These are phyloP conservation scores for Penicillium sp. DNA, from an alignment of 2,329 filamentous ascomycete genomes.

Conservation along the genomic window DNA sequence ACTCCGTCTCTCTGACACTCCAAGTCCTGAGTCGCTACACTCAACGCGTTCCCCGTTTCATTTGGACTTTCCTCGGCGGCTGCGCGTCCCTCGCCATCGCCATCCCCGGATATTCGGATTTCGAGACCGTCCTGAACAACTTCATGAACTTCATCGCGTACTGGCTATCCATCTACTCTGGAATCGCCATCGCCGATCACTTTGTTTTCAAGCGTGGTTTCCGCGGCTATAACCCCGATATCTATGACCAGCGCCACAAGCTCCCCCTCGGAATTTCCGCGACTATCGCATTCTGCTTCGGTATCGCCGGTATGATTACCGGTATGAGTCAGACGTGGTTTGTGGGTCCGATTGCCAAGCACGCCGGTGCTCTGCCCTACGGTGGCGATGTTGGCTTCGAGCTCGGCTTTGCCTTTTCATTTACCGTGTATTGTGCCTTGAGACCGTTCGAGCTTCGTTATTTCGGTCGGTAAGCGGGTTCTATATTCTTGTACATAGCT, in stretches of 20 bases:
- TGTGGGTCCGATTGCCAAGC: conserved; percentile 63
- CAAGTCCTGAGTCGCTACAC: conserved; percentile 62
- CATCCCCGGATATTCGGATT: conserved; percentile 66
- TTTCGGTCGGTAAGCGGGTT: conserved; percentile 38
- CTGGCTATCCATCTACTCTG: conserved; percentile 73
- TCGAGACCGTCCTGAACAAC: conserved; percentile 64
- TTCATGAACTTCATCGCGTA: conserved; percentile 69
- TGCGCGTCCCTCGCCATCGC: conserved; percentile 66
- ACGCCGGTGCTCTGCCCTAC: conserved; percentile 50
- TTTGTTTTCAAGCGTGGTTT: conserved; percentile 66
- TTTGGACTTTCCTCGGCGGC: conserved; percentile 64
- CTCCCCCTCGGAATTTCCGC: conserved; percentile 66
- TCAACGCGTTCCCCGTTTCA: conserved; percentile 62
- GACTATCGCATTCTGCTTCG: conserved; percentile 60
- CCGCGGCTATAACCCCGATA: conserved; percentile 56
- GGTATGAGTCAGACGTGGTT: conserved; percentile 72
- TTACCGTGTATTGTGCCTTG: conserved; percentile 52
- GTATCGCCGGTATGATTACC: conserved; percentile 63
- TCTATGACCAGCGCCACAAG: conserved; percentile 57
- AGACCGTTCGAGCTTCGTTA: conserved; percentile 50
- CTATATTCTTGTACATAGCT: conserved; percentile 13
- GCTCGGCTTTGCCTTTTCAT: conserved; percentile 61
- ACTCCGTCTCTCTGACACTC: conserved; percentile 66
- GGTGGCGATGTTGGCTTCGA: conserved; percentile 64
- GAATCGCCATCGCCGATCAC: conserved; percentile 64